phyloP scores from a whole-genome alignment of 2,329 filamentous ascomycete species.

The Dactylellina parvicollis region DNA sequence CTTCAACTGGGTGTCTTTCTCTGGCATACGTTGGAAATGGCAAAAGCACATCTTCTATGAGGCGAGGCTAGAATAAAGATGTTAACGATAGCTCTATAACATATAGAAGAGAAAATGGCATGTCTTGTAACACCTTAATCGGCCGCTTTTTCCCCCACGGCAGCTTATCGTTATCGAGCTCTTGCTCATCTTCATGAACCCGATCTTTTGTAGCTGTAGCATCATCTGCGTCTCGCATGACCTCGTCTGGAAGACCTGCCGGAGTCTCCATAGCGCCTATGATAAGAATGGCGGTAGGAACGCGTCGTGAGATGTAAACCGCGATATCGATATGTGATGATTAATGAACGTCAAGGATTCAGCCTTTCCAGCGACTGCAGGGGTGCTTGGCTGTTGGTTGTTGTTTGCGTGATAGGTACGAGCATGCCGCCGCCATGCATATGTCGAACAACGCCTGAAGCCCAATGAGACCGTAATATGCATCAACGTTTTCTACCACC shows the following conservation, averaged over 20 bases:
- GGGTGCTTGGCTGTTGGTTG: neutral
- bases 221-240: conserved; percentile 4
- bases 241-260: neutral
- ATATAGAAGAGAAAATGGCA: neutral
- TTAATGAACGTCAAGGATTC: neutral
- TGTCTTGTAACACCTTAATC: conserved; percentile 9
- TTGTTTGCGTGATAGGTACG: neutral
- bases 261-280: conserved; percentile 1
- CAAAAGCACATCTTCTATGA: conserved; percentile 30
- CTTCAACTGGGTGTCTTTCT: neutral
- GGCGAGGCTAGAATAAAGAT: conserved; percentile 3
- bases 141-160: conserved; percentile 36
- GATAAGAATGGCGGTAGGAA: neutral
- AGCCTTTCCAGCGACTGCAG: no score
- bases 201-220: neutral
- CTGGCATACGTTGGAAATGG: conserved; percentile 31
- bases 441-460: no score
- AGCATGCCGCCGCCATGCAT: no score
- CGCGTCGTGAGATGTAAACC: neutral
- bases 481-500: neutral
- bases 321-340: neutral
- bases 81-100: neutral
- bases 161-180: conserved; percentile 15
- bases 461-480: neutral
- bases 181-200: conserved; percentile 6